phyloP scores from a whole-genome alignment of 345 rosid species.

The Populus nigra region DNA sequence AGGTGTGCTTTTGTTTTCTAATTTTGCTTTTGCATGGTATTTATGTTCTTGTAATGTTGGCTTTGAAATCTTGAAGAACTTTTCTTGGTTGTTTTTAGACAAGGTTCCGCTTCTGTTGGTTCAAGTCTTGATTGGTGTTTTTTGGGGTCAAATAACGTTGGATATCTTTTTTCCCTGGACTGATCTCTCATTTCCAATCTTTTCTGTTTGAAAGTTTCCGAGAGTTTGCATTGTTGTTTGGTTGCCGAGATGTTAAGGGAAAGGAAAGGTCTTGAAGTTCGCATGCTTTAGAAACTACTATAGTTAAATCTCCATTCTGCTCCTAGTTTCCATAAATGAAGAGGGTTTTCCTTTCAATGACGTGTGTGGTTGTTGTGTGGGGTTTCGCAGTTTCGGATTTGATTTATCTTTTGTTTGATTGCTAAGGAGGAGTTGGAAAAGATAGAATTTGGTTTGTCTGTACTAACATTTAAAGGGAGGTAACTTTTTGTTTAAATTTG shows the following conservation, averaged over 20 bases:
- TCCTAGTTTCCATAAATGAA: neutral
- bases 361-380: neutral
- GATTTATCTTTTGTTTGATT: neutral
- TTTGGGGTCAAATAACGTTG: constrained; percentile 6
- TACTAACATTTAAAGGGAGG: neutral
- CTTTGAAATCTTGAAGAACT: neutral
- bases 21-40: neutral
- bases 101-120: neutral
- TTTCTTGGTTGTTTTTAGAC: neutral
- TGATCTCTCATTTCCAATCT: neutral
- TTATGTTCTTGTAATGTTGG: neutral
- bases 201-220: neutral
- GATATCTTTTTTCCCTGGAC: neutral
- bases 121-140: constrained; percentile 12
- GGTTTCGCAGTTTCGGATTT: neutral
- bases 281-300: neutral
- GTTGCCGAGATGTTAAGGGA: neutral
- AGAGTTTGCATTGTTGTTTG: neutral
- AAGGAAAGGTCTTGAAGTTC: neutral
- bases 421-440: neutral
- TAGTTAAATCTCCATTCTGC: neutral
- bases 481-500: neutral
- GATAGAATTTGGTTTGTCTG: neutral
- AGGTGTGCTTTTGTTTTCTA: constrained; percentile 20
- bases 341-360: neutral